These are phyloP conservation scores for Sporormia fimetaria DNA, from an alignment of 495 filamentous ascomycete genomes.

Conservation along the genomic window DNA sequence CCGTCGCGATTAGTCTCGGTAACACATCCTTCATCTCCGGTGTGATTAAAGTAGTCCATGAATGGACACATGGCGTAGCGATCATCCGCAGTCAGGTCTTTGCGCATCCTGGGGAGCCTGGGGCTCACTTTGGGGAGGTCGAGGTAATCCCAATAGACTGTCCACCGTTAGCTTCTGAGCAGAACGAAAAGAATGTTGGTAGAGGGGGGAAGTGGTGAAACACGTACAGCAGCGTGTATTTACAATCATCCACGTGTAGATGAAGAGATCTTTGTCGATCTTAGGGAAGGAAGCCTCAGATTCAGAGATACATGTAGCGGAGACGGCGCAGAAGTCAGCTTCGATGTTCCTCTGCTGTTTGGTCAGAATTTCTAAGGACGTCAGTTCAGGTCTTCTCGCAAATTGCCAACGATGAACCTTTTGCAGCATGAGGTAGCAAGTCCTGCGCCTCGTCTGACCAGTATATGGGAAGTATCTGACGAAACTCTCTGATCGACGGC, in stretches of 20 bases:
- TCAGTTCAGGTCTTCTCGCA: background rate
- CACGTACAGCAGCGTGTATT: too few relatives aligned
- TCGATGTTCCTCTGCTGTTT: conserved; percentile 52
- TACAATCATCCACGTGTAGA: conserved; percentile 67
- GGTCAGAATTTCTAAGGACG: conserved; percentile 38
- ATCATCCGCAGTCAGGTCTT: conserved; percentile 45
- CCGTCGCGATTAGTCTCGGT: conserved; percentile 47
- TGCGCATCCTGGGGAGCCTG: conserved; percentile 36
- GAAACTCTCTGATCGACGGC: conserved; percentile 19
- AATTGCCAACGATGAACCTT: conserved; percentile 8
- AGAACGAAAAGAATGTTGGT: too few relatives aligned
- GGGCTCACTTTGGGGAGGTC: conserved; percentile 40
- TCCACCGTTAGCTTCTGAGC: too few relatives aligned
- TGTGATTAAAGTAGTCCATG: conserved; percentile 81
- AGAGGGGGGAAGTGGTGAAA: too few relatives aligned
- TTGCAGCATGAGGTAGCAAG: conserved; percentile 14
- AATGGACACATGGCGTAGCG: conserved; percentile 74
- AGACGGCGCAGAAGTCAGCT: conserved; percentile 13
- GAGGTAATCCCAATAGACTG: conserved; percentile 49
- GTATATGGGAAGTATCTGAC: conserved; percentile 14
- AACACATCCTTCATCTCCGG: conserved; percentile 50
- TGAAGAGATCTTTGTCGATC: conserved; percentile 36
- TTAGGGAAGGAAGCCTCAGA: conserved; percentile 3
- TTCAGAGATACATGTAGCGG: too few relatives aligned
- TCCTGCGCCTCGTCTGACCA: conserved; percentile 16